Conservation (phyloP, 495 filamentous ascomycete genomes). For the Penicillium alfredii region DNA sequence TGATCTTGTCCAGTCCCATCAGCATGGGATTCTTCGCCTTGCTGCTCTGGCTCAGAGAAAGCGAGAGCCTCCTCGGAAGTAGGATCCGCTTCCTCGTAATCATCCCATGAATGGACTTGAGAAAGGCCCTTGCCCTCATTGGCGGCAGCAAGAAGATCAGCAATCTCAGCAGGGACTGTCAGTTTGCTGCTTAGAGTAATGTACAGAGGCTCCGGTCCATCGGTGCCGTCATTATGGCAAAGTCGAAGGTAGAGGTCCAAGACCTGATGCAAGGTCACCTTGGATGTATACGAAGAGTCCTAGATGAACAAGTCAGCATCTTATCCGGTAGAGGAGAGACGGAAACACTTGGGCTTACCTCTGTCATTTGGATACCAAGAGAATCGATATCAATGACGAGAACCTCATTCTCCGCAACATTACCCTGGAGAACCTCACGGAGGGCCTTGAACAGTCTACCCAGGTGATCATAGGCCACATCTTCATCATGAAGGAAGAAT, state of each 20-base stretch:
- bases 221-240: constrained; percentile 52
- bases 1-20: constrained; percentile 8
- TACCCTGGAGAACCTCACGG: constrained; percentile 60
- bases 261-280: constrained; percentile 50
- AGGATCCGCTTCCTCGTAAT: constrained; percentile 27
- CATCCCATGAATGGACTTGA: constrained; percentile 40
- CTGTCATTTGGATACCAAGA: constrained; percentile 63
- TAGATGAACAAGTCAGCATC: constrained; percentile 30
- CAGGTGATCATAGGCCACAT: constrained; percentile 52
- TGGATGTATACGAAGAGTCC: constrained; percentile 40
- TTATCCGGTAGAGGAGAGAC: not conserved
- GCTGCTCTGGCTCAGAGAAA: constrained; percentile 5
- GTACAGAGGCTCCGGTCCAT: constrained; percentile 50
- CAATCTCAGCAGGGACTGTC: constrained; percentile 37
- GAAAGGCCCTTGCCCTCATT: constrained; percentile 56
- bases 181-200: constrained; percentile 46
- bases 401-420: constrained; percentile 61
- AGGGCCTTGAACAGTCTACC: constrained; percentile 56
- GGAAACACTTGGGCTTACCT: constrained; percentile 47
- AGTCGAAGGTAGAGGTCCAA: constrained; percentile 53
- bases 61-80: constrained; percentile 14
- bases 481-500: constrained; percentile 67
- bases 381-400: constrained; percentile 61
- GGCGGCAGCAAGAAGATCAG: constrained; percentile 45
- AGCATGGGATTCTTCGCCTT: constrained; percentile 5